Evolutionary conservation across 164 flowering plant species (phyloP), one percentile per base, ranked within the genome.

Genomic region (Aristolochia californica): DNA sequence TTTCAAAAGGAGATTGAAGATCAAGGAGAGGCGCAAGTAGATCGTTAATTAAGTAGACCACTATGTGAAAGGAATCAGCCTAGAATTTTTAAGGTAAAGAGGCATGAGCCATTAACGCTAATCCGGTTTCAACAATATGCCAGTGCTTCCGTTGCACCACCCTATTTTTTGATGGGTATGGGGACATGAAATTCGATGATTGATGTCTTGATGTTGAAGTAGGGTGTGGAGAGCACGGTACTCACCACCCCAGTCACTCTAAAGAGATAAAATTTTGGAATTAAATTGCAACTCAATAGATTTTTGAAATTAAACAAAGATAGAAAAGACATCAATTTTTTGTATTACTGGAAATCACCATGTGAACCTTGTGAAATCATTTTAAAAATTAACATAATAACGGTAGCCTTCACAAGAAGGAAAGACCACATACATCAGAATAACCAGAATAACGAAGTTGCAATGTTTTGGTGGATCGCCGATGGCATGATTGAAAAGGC

Each of bases 361-460:
- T 2, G 43, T 18, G 3, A 26, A 59, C 5, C 22, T 4, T 3
- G n/a, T 45, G 17, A 0, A 48, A 13, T 57, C 54, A 48, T 59
- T 53, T 5, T 27, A 23, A 48, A 59, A 47, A 10, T 13, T 23
- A 11, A 59, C 24, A 48, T 48, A 59, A 15, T 25, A 48, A 3
- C 23, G 20, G 5, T n/a, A 48, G 16, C 43, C 24, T 21, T 48
- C 14, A 47, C 10, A 20, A 16, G 53, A 47, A 43, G 3, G 8
- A 26, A 45, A 21, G 43, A 22, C 44, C 54, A 52, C 62, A 59
- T 17, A 59, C 2, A 21, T 59, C n/a, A n/a, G n/a, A n/a, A n/a
- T n/a, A n/a, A n/a, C n/a, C 44, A n/a, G 11, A 59, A n/a, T 23
- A 44, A 45, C 17, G n/a, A n/a, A n/a, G n/a, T n/a, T n/a, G n/a